Evolutionary conservation across 495 filamentous ascomycete species (phyloP).

Genomic region (Tuber magnatum): DNA sequence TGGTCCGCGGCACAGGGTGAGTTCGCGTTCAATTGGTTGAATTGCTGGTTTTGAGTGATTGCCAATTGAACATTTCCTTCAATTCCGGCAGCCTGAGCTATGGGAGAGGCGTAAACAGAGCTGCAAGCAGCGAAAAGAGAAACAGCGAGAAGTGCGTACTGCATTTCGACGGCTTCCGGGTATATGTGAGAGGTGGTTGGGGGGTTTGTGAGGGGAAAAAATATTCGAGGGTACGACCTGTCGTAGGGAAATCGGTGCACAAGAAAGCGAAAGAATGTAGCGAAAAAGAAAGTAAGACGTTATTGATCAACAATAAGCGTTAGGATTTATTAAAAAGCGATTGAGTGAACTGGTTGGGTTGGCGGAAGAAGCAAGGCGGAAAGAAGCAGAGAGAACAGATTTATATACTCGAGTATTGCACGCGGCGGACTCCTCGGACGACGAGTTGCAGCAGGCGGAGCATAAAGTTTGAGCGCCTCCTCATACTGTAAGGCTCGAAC

Average conservation of each 20-base stretch:
- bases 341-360: neutral
- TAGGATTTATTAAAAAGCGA: neutral
- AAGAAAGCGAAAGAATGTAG: slow-evolving; percentile 3
- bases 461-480: neutral
- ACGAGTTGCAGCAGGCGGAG: neutral
- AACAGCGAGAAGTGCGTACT: slow-evolving; percentile 19
- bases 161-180: slow-evolving; percentile 10
- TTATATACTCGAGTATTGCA: slow-evolving; percentile 1
- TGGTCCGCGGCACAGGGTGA: slow-evolving; percentile 8
- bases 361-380: neutral
- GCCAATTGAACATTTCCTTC: slow-evolving; percentile 19
- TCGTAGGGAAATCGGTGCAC: slow-evolving; percentile 14
- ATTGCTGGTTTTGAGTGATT: slow-evolving; percentile 20
- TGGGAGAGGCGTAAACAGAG: slow-evolving; percentile 21
- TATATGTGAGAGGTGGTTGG: neutral
- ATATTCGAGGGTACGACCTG: slow-evolving; percentile 15
- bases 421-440: neutral
- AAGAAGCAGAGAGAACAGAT: neutral
- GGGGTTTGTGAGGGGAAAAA: neutral
- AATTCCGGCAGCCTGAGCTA: slow-evolving; percentile 12
- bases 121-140: slow-evolving; percentile 8
- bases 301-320: slow-evolving; percentile 36
- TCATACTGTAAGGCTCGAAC: neutral
- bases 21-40: slow-evolving; percentile 3
- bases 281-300: neutral